A percentile compares a stretch with the other conserved stretches of the same genome.
phyloP scores from a whole-genome alignment of 2,329 filamentous ascomycete species.

The Metarhizium album region DNA sequence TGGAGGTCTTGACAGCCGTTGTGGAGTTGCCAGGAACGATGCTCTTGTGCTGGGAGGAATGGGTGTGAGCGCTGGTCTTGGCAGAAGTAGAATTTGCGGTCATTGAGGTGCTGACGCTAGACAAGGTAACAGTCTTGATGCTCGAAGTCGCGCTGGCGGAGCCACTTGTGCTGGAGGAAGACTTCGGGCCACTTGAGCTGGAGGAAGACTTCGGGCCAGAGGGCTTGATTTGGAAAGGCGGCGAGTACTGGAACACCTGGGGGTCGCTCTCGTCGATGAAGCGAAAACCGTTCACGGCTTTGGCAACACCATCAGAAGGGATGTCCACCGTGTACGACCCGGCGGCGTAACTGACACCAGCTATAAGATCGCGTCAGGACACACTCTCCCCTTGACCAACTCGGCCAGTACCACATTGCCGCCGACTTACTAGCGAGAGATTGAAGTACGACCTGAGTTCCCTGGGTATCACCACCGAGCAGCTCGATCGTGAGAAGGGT shows the following conservation, averaged over 20 bases:
- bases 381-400: not conserved
- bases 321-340: conserved; percentile 35
- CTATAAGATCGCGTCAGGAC: conserved; percentile 20
- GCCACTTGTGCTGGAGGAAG: conserved; percentile 16
- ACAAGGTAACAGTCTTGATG: conserved; percentile 21
- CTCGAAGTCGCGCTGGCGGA: conserved; percentile 19
- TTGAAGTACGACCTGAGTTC: conserved; percentile 29
- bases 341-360: conserved; percentile 32
- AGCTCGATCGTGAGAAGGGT: conserved; percentile 41
- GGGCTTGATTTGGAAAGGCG: conserved; percentile 44
- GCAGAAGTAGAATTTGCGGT: not conserved
- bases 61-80: not conserved
- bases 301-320: conserved; percentile 30
- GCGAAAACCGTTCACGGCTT: conserved; percentile 46
- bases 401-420: not conserved
- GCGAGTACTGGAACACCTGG: conserved; percentile 48
- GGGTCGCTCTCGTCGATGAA: conserved; percentile 38
- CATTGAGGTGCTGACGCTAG: conserved; percentile 4
- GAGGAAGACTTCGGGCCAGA: conserved; percentile 16
- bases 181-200: conserved; percentile 9
- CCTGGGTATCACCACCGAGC: conserved; percentile 37
- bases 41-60: conserved; percentile 2
- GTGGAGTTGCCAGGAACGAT: conserved; percentile 9
- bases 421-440: conserved; percentile 39
- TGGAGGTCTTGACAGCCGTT: conserved; percentile 14